Base-by-base conservation (phyloP, 495 filamentous ascomycete genomes). In the Wilcoxina mikolae region DNA sequence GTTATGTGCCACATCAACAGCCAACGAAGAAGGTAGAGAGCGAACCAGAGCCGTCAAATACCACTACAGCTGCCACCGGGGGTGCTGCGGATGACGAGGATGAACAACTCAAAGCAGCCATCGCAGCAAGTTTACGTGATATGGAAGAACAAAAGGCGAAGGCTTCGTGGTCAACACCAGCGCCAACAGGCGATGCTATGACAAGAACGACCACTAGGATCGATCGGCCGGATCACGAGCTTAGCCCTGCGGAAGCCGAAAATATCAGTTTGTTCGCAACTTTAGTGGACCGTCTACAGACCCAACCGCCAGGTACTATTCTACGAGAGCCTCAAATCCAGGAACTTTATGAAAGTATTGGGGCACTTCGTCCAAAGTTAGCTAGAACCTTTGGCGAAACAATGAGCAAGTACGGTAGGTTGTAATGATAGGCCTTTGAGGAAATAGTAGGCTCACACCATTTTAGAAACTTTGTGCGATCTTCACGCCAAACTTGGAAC, bases 121-220 rank as follows among this genome's bases (percentile, higher is more conserved):
- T 98, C 65, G 90, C 88, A 29, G 91, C 93, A 23, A 95, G 90
- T n/a, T 68, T 98, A 43, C 82, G 83, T 43, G 91, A 98, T 66
- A 95, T 96, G 90, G 91, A 98, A 70, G 82, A 94, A 65, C 93
- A 98, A 60, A 96, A 96, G 69, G 85, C 91, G 68, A 81, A 78
- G 56, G 67, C 64, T 41, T 50, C 55, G 22, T 66, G 64, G 64
- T 62, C 63, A 18, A 62, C 56, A 20, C 56, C 59, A 4, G 42
- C 35, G 26, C 17, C 29, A 23, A 70, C 80, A 3, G 70, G 73
- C 9, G 71, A 58, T n/a, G 55, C 67, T 3, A 70, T 67, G 33
- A 61, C 51, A 39, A 58, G 68, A 0, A 64, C 68, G 1, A 57
- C 72, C 15, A 60, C 71, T 25, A 61, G 71, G 2, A 68, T 73